phyloP scores from a whole-genome alignment of 2,329 filamentous ascomycete genomes.

The Colletotrichum magnum region DNA sequence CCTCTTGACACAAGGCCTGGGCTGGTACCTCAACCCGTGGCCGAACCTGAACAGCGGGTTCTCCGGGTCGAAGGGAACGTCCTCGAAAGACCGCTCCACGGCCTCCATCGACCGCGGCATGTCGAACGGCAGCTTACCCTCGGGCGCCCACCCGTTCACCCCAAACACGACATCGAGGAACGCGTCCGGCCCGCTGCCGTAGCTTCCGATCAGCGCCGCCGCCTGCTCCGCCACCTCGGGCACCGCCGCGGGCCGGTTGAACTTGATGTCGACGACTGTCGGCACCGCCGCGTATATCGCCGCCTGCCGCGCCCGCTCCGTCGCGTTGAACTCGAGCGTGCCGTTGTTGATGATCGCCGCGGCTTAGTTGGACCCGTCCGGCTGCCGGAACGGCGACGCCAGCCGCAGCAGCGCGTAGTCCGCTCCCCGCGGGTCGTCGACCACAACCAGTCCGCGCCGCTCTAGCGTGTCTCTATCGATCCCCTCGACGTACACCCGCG shows the following conservation, averaged over 20 bases:
- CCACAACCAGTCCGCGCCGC: not conserved
- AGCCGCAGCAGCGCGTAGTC: constrained; percentile 1
- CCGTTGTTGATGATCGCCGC: not conserved
- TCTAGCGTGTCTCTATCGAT: not conserved
- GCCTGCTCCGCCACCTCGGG: constrained; percentile 56
- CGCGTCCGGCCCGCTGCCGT: constrained; percentile 55
- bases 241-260: constrained; percentile 57
- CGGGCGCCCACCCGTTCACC: constrained; percentile 47
- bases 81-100: constrained; percentile 50
- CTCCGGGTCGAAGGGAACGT: constrained; percentile 46
- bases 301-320: constrained; percentile 43
- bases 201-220: constrained; percentile 56
- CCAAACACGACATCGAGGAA: constrained; percentile 60
- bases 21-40: constrained; percentile 38
- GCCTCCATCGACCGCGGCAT: constrained; percentile 59
- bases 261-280: constrained; percentile 58
- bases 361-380: not conserved
- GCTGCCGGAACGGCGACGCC: not conserved
- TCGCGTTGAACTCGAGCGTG: constrained; percentile 42
- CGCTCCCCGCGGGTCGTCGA: not conserved
- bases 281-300: constrained; percentile 54
- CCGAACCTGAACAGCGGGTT: constrained; percentile 48
- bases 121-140: constrained; percentile 61
- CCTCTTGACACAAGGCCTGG: not conserved
- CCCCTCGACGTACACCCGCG: constrained; percentile 5